Evolutionary conservation across 257 asterid genomes (phyloP).

Genomic region (Solanum tarijense): DNA sequence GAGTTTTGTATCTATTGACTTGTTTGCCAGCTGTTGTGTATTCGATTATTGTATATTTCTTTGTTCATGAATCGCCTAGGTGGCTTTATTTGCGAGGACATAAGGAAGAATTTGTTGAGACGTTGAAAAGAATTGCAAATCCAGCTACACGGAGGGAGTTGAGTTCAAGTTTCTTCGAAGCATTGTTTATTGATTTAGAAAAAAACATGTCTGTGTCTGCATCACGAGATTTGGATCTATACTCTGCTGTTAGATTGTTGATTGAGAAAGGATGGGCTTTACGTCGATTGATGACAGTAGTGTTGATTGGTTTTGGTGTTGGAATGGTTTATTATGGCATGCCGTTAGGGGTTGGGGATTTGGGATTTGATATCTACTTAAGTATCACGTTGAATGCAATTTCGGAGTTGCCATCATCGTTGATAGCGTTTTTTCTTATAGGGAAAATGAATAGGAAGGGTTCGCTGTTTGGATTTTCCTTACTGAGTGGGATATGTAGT

Average conservation of each 20-base stretch:
- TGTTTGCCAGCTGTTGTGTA: conserved; percentile 31
- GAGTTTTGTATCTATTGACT: conserved; percentile 43
- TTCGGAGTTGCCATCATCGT: conserved; percentile 47
- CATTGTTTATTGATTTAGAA: conserved; percentile 9
- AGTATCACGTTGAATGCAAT: conserved; percentile 56
- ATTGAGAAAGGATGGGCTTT: conserved; percentile 38
- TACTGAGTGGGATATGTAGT: conserved; percentile 48
- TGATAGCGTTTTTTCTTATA: conserved; percentile 22
- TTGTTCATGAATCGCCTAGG: conserved; percentile 56
- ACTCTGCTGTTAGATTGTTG: conserved; percentile 31
- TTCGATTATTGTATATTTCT: conserved; percentile 10
- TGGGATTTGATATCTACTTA: conserved; percentile 34
- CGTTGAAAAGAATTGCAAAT: conserved; percentile 29
- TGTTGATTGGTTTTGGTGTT: conserved; percentile 44
- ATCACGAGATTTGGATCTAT: conserved; percentile 17
- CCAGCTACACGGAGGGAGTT: conserved; percentile 18
- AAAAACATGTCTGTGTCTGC: neutral
- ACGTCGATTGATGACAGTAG: conserved; percentile 25
- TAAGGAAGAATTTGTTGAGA: conserved; percentile 33
- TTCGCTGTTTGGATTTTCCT: conserved; percentile 15
- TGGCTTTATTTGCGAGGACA: conserved; percentile 62
- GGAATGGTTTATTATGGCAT: conserved; percentile 68
- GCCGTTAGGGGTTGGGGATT: conserved; percentile 52
- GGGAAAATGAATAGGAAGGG: conserved; percentile 29
- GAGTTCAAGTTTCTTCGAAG: conserved; percentile 34